phyloP scores from a whole-genome alignment of 352 stramenopile species.

The Globisporangium viniferum region DNA sequence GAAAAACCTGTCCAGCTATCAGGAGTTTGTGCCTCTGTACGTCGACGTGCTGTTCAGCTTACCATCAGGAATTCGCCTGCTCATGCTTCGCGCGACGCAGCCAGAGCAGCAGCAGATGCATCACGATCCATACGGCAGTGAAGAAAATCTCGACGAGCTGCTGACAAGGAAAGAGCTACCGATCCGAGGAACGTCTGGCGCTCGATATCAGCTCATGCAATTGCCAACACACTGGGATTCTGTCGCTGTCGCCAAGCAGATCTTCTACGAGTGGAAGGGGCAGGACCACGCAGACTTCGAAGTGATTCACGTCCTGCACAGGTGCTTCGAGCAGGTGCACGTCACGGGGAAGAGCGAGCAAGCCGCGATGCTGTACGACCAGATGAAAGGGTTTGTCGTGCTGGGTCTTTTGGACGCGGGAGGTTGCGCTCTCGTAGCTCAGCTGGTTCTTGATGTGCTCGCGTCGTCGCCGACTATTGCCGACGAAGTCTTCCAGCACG shows the following conservation, averaged over 20 bases:
- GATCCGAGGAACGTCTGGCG: constrained; percentile 50
- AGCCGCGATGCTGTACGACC: constrained; percentile 43
- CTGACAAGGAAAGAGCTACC: constrained; percentile 33
- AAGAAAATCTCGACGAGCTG: background rate
- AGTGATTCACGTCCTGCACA: constrained; percentile 43
- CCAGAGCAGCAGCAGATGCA: background rate
- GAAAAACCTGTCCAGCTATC: constrained; percentile 55
- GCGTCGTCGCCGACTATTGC: background rate
- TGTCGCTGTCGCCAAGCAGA: constrained; percentile 63
- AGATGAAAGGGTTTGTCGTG: constrained; percentile 51
- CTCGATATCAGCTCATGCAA: constrained; percentile 40
- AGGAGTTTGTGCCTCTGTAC: constrained; percentile 75
- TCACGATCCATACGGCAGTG: background rate
- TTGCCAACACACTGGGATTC: constrained; percentile 60
- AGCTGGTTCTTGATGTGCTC: constrained; percentile 31
- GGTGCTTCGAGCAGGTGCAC: constrained; percentile 54
- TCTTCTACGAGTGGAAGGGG: constrained; percentile 64
- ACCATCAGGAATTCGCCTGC: constrained; percentile 31
- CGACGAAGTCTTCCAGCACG: constrained; percentile 34
- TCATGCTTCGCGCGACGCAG: constrained; percentile 27
- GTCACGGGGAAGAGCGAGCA: constrained; percentile 14
- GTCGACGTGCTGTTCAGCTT: constrained; percentile 74
- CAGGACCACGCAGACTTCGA: constrained; percentile 31
- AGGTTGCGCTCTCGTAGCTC: constrained; percentile 32
- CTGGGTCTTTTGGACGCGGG: constrained; percentile 37